These are phyloP conservation scores for Nakazawaea sp. DNA, from an alignment of 805 yeast species.

Conservation along the genomic window DNA sequence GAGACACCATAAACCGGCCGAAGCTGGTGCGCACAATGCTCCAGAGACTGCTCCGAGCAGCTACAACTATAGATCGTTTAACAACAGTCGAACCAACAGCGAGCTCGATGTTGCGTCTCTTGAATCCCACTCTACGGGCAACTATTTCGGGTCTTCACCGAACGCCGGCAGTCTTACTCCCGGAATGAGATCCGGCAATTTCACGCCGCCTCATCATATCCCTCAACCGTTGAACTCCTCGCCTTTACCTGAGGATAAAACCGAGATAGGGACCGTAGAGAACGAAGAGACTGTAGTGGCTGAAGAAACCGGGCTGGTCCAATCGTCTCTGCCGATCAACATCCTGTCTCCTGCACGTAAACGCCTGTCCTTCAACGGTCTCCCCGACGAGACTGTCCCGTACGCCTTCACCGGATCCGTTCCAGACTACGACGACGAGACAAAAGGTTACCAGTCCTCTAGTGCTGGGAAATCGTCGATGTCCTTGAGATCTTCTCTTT, in stretches of 20 bases:
- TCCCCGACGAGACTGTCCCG: constrained; percentile 9
- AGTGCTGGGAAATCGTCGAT: constrained; percentile 11
- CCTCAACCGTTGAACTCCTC: too few species aligned
- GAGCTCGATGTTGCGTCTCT: constrained; percentile 11
- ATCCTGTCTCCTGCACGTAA: constrained; percentile 2
- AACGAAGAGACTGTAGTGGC: constrained; percentile 7
- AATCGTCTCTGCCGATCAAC: constrained; percentile 2
- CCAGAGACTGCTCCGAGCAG: too few species aligned
- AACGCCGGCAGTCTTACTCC: not conserved
- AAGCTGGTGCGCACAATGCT: too few species aligned
- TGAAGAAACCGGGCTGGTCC: constrained; percentile 19
- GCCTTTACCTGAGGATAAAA: too few species aligned
- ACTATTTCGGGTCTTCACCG: constrained; percentile 7
- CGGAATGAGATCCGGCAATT: not conserved
- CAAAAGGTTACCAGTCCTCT: constrained; percentile 7
- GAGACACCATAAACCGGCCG: not conserved
- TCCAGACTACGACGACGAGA: constrained; percentile 29
- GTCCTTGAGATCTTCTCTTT: constrained; percentile 12
- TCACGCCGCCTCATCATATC: constrained; percentile 3
- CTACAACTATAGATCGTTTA: constrained; percentile 5
- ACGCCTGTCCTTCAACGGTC: constrained; percentile 8
- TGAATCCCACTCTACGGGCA: constrained; percentile 11
- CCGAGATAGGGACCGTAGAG: too few species aligned
- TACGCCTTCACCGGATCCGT: constrained; percentile 23
- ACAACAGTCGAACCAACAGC: constrained; percentile 7